phyloP scores from a whole-genome alignment of 176 grass and related monocot species.

The Tillandsia fasciculata region DNA sequence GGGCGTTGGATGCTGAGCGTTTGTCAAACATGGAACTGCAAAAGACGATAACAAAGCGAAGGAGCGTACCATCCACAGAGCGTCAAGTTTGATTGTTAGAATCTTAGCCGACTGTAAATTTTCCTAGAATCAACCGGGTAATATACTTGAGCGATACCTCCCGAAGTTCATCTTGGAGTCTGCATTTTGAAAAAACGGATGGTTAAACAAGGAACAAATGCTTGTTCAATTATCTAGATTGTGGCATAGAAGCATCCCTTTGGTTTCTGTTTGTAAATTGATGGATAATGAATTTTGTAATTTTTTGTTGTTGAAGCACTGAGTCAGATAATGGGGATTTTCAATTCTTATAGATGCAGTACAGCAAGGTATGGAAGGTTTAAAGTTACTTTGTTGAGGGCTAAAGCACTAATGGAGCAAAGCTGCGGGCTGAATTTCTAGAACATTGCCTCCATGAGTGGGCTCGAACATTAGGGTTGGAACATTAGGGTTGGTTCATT shows the following conservation, averaged over 20 bases:
- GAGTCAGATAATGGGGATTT: neutral
- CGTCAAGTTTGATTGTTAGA: neutral
- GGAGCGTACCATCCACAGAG: conserved; percentile 6
- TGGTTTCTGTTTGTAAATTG: conserved; percentile 3
- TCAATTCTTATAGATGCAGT: no score
- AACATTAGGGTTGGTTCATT: no score
- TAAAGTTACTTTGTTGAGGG: no score
- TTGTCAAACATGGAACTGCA: conserved; percentile 49
- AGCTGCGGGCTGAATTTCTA: no score
- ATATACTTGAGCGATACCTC: neutral
- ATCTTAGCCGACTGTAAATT: neutral
- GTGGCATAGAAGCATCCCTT: neutral
- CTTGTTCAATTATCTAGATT: neutral
- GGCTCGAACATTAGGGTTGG: no score
- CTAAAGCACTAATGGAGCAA: no score
- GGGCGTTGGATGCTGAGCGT: conserved; percentile 76
- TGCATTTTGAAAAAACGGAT: neutral
- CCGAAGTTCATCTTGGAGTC: neutral
- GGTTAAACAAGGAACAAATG: neutral
- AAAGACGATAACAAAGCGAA: conserved; percentile 39
- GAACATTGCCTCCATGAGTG: no score
- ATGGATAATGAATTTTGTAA: neutral
- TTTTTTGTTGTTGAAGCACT: neutral
- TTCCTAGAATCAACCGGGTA: neutral
- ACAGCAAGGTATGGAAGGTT: no score